A percentile compares a stretch with the other conserved stretches of the same genome.
Evolutionary conservation across 345 rosid genomes (phyloP).

Genomic region (Eucalyptus cladocalyx): DNA sequence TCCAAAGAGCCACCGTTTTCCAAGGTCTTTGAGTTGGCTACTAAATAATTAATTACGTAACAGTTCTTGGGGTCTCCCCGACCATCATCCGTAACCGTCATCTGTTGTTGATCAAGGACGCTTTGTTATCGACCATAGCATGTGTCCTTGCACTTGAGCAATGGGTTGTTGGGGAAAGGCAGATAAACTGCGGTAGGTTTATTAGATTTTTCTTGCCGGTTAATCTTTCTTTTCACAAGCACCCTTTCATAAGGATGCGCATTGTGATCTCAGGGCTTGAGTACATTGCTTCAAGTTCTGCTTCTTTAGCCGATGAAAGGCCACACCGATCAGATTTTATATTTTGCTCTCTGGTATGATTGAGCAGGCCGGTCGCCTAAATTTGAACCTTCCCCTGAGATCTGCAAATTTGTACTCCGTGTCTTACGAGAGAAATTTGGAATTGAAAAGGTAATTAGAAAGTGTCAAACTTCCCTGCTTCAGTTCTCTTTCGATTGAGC

Average conservation of each 20-base stretch:
- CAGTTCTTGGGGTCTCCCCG: slow-evolving; percentile 79
- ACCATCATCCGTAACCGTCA: slow-evolving; percentile 12
- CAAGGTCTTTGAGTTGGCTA: slow-evolving; percentile 57
- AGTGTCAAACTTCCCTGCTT: neutral
- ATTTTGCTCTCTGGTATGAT: slow-evolving; percentile 75
- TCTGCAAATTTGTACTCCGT: slow-evolving; percentile 26
- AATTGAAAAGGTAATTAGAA: slow-evolving; percentile 39
- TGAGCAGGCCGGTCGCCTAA: slow-evolving; percentile 44
- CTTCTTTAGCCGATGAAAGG: slow-evolving; percentile 39
- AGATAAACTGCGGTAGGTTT: slow-evolving; percentile 32
- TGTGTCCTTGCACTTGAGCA: slow-evolving; percentile 61
- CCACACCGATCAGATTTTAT: slow-evolving; percentile 57
- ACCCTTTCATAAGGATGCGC: neutral
- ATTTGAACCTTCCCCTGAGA: slow-evolving; percentile 45
- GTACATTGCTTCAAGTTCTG: slow-evolving; percentile 48
- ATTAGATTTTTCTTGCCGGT: neutral
- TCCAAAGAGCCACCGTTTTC: slow-evolving; percentile 38
- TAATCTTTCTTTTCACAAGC: neutral
- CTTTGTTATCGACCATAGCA: slow-evolving; percentile 58
- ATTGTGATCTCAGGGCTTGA: slow-evolving; percentile 34
- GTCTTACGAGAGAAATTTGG: slow-evolving; percentile 30
- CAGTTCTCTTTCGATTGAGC: neutral
- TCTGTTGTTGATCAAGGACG: slow-evolving; percentile 41
- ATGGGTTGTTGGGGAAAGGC: slow-evolving; percentile 66
- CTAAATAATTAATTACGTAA: slow-evolving; percentile 55